Conservation (phyloP, 2,329 filamentous ascomycete species). For the Aspergillus transmontanensis region DNA sequence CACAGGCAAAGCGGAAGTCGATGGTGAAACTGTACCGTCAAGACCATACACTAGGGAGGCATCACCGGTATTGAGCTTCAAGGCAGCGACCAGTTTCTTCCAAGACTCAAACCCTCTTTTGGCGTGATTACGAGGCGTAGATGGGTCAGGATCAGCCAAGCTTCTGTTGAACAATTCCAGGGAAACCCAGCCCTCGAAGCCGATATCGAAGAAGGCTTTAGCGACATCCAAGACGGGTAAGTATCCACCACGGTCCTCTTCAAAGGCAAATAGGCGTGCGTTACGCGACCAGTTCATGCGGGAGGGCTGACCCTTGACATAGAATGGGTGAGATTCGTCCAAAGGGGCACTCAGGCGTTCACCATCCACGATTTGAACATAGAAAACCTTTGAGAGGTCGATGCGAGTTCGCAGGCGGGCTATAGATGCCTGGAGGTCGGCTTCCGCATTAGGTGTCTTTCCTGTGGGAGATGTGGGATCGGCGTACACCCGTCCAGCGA, state of each 20-base stretch:
- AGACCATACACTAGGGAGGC: too few relatives aligned
- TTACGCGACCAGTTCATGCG: slow-evolving; percentile 81
- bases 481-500: slow-evolving; percentile 70
- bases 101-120: slow-evolving; percentile 54
- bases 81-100: slow-evolving; percentile 47
- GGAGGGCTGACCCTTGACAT: slow-evolving; percentile 59
- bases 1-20: slow-evolving; percentile 2
- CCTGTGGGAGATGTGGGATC: slow-evolving; percentile 62
- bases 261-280: slow-evolving; percentile 69
- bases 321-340: slow-evolving; percentile 58
- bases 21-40: background rate
- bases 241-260: slow-evolving; percentile 65
- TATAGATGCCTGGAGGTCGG: slow-evolving; percentile 58
- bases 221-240: slow-evolving; percentile 66
- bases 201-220: slow-evolving; percentile 61
- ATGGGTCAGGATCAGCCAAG: slow-evolving; percentile 56
- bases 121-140: slow-evolving; percentile 59
- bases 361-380: slow-evolving; percentile 76
- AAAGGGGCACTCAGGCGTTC: slow-evolving; percentile 64
- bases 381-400: slow-evolving; percentile 69
- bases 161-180: slow-evolving; percentile 69
- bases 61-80: slow-evolving; percentile 11
- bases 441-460: slow-evolving; percentile 57
- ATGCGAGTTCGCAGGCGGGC: slow-evolving; percentile 56
- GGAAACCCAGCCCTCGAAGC: slow-evolving; percentile 70